phyloP scores from a whole-genome alignment of 768 basidiomycete genomes.

The Strobilomyces dryophilus region DNA sequence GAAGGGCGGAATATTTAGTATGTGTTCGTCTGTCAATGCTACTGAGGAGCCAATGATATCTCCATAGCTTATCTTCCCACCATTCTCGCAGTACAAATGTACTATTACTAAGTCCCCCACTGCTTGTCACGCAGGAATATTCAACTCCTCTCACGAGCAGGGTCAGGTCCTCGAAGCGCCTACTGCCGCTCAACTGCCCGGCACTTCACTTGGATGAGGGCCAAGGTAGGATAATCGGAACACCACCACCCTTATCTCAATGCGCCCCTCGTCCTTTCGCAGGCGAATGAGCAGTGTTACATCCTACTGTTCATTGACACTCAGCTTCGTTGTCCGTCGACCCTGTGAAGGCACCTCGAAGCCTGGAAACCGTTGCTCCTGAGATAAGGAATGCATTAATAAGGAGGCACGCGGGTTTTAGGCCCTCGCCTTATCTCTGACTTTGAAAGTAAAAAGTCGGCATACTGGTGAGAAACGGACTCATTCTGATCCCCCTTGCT shows the following conservation, averaged over 20 bases:
- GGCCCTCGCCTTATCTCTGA: conserved; percentile 18
- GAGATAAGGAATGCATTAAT: conserved; percentile 18
- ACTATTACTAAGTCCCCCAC: too few relatives aligned
- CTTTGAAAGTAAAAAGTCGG: neutral
- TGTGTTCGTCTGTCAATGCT: neutral
- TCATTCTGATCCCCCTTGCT: neutral
- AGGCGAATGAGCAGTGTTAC: neutral
- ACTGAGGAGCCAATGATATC: neutral
- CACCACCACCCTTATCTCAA: too few relatives aligned
- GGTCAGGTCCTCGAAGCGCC: too few relatives aligned
- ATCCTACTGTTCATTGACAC: neutral
- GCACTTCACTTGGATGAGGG: too few relatives aligned
- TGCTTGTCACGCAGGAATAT: too few relatives aligned
- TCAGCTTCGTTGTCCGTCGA: neutral
- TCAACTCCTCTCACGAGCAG: too few relatives aligned
- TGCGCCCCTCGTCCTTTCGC: neutral
- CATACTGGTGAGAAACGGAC: neutral
- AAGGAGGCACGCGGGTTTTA: neutral
- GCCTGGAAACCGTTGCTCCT: neutral
- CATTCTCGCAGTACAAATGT: neutral
- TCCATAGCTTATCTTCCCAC: neutral
- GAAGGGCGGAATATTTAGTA: too few relatives aligned
- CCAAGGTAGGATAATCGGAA: too few relatives aligned
- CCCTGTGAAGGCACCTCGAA: neutral
- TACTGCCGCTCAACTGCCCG: too few relatives aligned